A percentile compares a stretch with the other conserved stretches of the same genome.
Evolutionary conservation across 345 rosid genomes (phyloP).

Genomic region (Punica granatum): DNA sequence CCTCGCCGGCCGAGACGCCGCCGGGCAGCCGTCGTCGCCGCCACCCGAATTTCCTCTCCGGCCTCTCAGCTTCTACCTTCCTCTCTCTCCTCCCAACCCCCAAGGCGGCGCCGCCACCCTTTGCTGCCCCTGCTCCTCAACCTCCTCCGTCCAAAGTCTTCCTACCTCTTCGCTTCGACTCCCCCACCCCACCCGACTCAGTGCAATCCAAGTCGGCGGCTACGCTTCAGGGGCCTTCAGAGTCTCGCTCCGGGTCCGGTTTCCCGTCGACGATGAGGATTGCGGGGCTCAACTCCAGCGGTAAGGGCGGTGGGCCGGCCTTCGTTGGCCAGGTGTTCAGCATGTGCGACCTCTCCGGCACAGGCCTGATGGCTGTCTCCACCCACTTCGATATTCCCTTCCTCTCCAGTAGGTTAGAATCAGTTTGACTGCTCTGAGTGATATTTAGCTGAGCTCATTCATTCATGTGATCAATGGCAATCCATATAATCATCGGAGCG

Average conservation of each 20-base stretch:
- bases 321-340: conserved; percentile 95
- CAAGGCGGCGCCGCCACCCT: conserved; percentile 17
- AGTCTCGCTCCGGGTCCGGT: conserved; percentile 43
- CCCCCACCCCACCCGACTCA: conserved; percentile 29
- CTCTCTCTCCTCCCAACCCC: conserved; percentile 34
- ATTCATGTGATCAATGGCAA: not conserved
- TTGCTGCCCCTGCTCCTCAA: conserved; percentile 13
- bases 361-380: conserved; percentile 95
- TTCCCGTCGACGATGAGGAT: conserved; percentile 78
- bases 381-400: conserved; percentile 88
- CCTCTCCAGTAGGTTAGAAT: conserved; percentile 58
- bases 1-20: conserved; percentile 10
- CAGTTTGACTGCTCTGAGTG: not conserved
- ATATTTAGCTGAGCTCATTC: not conserved
- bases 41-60: conserved; percentile 25
- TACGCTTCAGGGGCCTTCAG: conserved; percentile 35
- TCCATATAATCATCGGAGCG: not conserved
- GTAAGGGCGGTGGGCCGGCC: conserved; percentile 82
- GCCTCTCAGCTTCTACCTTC: conserved; percentile 36
- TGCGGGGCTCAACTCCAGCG: conserved; percentile 54
- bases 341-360: conserved; percentile 96
- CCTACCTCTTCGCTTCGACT: conserved; percentile 36
- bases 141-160: conserved; percentile 37
- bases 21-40: not conserved
- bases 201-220: conserved; percentile 36